These are phyloP conservation scores for Chrysochromulina parva DNA, from an alignment of 78 protist species.

Conservation along the genomic window DNA sequence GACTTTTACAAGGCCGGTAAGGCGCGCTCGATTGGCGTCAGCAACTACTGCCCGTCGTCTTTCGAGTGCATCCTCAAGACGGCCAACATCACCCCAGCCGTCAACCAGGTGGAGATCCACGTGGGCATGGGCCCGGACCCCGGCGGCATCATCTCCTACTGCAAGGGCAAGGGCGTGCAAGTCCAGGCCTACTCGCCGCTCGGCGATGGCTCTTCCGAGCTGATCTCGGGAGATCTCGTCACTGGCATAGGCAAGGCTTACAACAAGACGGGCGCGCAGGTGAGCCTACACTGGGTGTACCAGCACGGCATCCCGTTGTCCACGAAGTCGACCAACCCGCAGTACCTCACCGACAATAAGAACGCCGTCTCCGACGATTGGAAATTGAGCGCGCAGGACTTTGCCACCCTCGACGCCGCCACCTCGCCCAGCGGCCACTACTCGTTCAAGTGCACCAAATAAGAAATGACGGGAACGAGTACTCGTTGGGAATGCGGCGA, in stretches of 20 bases:
- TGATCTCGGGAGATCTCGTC: neutral
- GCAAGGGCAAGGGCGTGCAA: neutral
- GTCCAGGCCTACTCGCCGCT: neutral
- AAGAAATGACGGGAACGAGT: too few species aligned
- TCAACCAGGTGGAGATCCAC: neutral
- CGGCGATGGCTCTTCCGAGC: neutral
- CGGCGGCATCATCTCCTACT: neutral
- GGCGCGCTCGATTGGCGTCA: neutral
- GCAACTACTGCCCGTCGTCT: neutral
- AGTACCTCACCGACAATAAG: too few species aligned
- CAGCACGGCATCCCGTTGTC: neutral
- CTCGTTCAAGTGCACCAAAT: too few species aligned
- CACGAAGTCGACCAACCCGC: too few species aligned
- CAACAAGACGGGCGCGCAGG: slow-evolving; percentile 1
- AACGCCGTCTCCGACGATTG: too few species aligned
- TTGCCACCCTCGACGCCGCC: too few species aligned
- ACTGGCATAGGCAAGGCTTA: neutral
- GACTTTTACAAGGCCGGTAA: neutral
- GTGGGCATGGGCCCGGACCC: neutral
- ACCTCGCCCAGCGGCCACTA: too few species aligned
- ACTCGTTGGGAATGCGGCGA: too few species aligned
- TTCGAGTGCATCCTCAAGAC: neutral
- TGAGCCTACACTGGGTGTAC: neutral
- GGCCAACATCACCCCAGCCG: neutral
- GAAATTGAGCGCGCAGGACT: too few species aligned